Base-by-base conservation (phyloP, 1,139 yeast genomes). In the Kodamaea derodonti region DNA sequence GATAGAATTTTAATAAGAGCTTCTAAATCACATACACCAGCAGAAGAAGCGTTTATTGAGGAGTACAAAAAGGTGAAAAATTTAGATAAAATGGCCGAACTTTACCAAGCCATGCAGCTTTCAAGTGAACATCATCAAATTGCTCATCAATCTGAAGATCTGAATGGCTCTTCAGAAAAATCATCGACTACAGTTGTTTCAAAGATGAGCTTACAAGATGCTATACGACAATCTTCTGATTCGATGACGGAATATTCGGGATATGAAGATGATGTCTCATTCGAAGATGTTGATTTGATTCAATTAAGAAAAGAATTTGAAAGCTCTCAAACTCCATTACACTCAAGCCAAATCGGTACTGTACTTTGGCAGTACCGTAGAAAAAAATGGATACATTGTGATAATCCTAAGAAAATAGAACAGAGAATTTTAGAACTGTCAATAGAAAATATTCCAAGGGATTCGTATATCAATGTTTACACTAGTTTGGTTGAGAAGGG, bases 321-420 rank as follows among this genome's bases (percentile, higher is more conserved):
- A 32, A 31, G 20, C 40, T 17, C 31, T 38, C 4, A 43, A 43
- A 18, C 27, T 3, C 22, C 22, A 6, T 18, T 18, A 9, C 27
- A 35, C 27, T 29, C 30, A 9, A 33, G 37, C 20, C 33, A 24
- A 17, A 49, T 66, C 4, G 88, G 85, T 4, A 69, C 69, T 16
- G 52, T 58, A 4, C 62, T 81, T 16, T 84, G 88, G 90, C 69
- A 71, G 35, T 58, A 63, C 37, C 72, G 86, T 41, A 64, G 88
- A 34, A 51, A 56, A 8, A 67, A 75, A 35, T 83, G 94, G 94
- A 52, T 72, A 18, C 56, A 55, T 17, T 18, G 33, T 38, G 10
- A 24, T 4, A 28, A 45, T 27, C 46, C 45, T 29, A 48, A 42
- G 17, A 52, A 44, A 40, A 43, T 45, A 13, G 32, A 48, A 32